Base-by-base conservation (phyloP, 495 filamentous ascomycete species). In the Cercophora samala region DNA sequence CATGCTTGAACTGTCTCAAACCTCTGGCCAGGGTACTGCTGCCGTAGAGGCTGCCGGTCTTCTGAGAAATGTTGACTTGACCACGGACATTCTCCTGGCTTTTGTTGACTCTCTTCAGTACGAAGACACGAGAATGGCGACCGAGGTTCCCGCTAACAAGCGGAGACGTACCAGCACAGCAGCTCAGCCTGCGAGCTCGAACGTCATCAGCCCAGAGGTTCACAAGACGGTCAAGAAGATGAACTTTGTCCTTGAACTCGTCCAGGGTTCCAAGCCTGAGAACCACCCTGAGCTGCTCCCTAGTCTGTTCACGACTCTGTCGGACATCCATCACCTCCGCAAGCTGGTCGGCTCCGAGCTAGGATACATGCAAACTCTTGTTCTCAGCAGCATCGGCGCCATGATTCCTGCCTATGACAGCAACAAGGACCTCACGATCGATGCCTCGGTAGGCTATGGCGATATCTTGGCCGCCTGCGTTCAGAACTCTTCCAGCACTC, bases 391-490 rank as follows among this genome's bases (percentile, higher is more conserved):
- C 69, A 83, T 97, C 15, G 79, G 91, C 42, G 86, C 87, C 56
- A 94, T 97, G 76, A 85, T 97, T 54, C 88, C 93, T 65, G 83
- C 84, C 0, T 87, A 89, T 67, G 90, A 89, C 80, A 84, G 80
- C 37, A 77, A 84, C 69, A 75, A 81, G 53, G 83, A 83, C 46
- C 73, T 87, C 1, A 83, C 85, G n/a, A 86, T 95, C 64, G 90
- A 96, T 73, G 85, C 85, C 15, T 87, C 88, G 0, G 86, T 85
- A 60, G 89, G 97, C 8, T 86, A 93, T 29, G 91, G 90, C 17
- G 96, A 98, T 74, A 78, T 97, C 26, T 86, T 98, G 26, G 90
- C 97, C 25, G 91, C 93, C 73, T 97, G 93, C 73, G 89, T 99
- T 46, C 91, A 94, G 65, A 91, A 90, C 25, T 94, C 93, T 0